Base-by-base conservation (phyloP, 1,284 basidiomycete species). In the Irpex sp. region DNA sequence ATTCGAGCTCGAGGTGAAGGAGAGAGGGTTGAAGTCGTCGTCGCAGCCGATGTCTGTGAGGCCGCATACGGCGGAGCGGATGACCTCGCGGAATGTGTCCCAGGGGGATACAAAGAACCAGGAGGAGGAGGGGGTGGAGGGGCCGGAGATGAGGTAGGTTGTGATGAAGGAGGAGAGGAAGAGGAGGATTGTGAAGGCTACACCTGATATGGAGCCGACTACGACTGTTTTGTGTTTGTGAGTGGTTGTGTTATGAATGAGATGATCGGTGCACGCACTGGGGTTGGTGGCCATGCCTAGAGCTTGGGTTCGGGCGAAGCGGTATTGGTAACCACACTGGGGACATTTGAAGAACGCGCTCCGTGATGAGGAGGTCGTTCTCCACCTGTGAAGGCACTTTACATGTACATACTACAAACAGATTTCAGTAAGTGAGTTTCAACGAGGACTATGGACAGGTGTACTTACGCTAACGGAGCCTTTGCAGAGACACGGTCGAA, bases 401-500 rank as follows among this genome's bases (percentile, higher is more conserved):
- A 91, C 79, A 73, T 92, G 90, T 45, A 91, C 88, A 70, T 86
- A 85, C 85, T 91, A 68, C 57, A 57, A 65, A 67, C 56, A 67
- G 58, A 51, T 65, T 66, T 58, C 36, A 58, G 53, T 63, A 21
- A 56, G 47, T 10, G 19, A n/a, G n/a, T n/a, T n/a, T 54, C n/a
- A 14, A 54, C 45, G 9, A 33, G 14, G 7, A 3, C 21, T n/a
- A 58, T 7, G 36, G 10, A 53, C 19, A 36, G 57, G 56, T 37
- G 45, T 10, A 77, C 87, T 72, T 73, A 91, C 89, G 65, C 84
- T 87, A 58, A 92, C 90, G n/a, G 87, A 85, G 36, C 90, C 90
- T 64, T 81, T 86, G 74, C 90, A 93, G 1, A 87, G 80, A 72
- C 90, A 92, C 5, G 90, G 90, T 42, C 85, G 82, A 65, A 91